A percentile compares a stretch with the other conserved stretches of the same genome.
These are phyloP conservation scores for Diaporthe caulivora DNA, from an alignment of 2,329 filamentous ascomycete species.

Conservation along the genomic window DNA sequence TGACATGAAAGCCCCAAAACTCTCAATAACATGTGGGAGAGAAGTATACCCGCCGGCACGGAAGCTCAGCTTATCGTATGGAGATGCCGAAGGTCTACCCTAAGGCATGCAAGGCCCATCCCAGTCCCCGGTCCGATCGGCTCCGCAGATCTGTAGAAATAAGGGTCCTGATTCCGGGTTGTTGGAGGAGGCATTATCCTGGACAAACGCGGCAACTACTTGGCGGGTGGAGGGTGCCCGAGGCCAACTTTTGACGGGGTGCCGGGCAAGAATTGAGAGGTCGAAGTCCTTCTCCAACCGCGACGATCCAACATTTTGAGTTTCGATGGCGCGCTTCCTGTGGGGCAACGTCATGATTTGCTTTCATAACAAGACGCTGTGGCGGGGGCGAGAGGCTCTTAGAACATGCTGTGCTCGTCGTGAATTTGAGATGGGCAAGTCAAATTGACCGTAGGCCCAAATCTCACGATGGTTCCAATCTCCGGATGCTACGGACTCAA, in stretches of 20 bases:
- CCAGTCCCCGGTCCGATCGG: conserved; percentile 25
- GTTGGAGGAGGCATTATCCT: conserved; percentile 24
- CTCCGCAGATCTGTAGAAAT: background rate
- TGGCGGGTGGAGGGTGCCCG: conserved; percentile 15
- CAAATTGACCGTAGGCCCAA: background rate
- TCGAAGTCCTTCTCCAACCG: conserved; percentile 24
- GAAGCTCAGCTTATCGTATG: background rate
- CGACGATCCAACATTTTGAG: conserved; percentile 32
- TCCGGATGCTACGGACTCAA: background rate
- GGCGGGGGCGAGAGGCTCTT: background rate
- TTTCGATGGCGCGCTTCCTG: background rate
- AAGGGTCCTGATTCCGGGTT: conserved; percentile 23
- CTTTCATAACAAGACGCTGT: background rate
- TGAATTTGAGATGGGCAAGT: background rate
- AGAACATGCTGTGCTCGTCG: background rate
- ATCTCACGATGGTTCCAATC: background rate
- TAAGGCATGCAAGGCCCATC: background rate
- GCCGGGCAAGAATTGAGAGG: background rate
- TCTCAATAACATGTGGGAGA: background rate
- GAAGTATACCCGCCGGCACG: conserved; percentile 6
- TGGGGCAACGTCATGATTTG: background rate
- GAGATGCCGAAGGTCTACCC: background rate
- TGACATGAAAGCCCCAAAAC: conserved; percentile 25
- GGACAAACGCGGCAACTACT: conserved; percentile 20
- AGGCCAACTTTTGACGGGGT: conserved; percentile 12